phyloP scores from a whole-genome alignment of 2,329 filamentous ascomycete genomes.

The Xylaria sp. region DNA sequence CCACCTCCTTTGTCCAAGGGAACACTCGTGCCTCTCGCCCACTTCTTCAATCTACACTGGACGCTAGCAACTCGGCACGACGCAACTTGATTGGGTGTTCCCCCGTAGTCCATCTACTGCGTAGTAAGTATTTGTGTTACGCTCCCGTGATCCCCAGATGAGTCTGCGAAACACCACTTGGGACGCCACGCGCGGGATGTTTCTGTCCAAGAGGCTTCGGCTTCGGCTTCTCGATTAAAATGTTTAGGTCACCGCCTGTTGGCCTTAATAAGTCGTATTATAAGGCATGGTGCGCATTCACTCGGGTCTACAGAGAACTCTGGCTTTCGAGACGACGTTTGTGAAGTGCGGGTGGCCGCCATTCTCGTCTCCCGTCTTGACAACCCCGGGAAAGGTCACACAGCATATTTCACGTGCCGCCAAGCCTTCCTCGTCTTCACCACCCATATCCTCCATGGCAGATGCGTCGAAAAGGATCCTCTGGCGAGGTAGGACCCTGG shows the following conservation, averaged over 20 bases:
- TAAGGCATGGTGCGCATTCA: slow-evolving; percentile 32
- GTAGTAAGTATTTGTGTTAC: slow-evolving; percentile 10
- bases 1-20: background rate
- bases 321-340: slow-evolving; percentile 68
- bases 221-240: slow-evolving; percentile 19
- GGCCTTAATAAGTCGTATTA: slow-evolving; percentile 3
- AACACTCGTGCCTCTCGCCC: background rate
- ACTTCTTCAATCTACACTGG: background rate
- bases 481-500: slow-evolving; percentile 55
- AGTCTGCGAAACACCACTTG: slow-evolving; percentile 13
- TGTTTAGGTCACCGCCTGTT: slow-evolving; percentile 29
- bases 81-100: background rate
- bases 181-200: slow-evolving; percentile 16
- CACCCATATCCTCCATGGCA: slow-evolving; percentile 69
- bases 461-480: slow-evolving; percentile 57
- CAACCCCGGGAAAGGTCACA: slow-evolving; percentile 65
- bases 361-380: slow-evolving; percentile 67
- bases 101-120: no score
- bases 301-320: slow-evolving; percentile 61
- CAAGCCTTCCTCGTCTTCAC: slow-evolving; percentile 61
- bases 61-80: background rate
- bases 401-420: slow-evolving; percentile 59
- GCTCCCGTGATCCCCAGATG: slow-evolving; percentile 13
- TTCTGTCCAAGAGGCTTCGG: background rate
- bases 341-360: slow-evolving; percentile 62